A percentile compares a stretch with the other conserved stretches of the same genome.
Evolutionary conservation across 2,329 filamentous ascomycete genomes (phyloP).

Genomic region (Blastomyces gilchristii): DNA sequence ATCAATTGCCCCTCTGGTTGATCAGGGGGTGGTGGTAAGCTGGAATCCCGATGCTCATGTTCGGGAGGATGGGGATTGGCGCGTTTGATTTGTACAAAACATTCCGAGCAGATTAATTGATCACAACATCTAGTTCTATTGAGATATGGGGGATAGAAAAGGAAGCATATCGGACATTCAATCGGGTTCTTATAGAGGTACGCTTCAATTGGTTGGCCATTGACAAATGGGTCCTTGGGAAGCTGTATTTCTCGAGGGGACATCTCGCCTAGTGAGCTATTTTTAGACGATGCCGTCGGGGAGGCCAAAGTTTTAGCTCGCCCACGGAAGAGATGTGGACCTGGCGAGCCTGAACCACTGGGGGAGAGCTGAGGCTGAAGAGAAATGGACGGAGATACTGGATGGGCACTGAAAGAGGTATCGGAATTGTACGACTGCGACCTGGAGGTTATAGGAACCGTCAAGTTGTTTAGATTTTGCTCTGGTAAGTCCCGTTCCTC

Average conservation of each 20-base stretch:
- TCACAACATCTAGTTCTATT: conserved; percentile 94
- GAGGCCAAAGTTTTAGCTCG: conserved; percentile 83
- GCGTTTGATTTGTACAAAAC: conserved; percentile 96
- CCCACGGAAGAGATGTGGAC: conserved; percentile 59
- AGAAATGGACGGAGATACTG: conserved; percentile 42
- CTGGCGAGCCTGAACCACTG: conserved; percentile 39
- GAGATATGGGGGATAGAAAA: conserved; percentile 88
- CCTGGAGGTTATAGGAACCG: conserved; percentile 65
- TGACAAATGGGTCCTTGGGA: conserved; percentile 75
- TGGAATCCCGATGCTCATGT: conserved; percentile 46
- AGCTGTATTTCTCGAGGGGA: conserved; percentile 67
- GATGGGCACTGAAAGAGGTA: conserved; percentile 52
- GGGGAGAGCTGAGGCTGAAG: conserved; percentile 33
- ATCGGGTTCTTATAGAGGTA: conserved; percentile 82
- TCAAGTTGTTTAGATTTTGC: conserved; percentile 59
- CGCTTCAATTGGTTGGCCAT: conserved; percentile 87
- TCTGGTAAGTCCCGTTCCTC: conserved; percentile 43
- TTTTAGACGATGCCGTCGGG: conserved; percentile 64
- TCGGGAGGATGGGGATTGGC: conserved; percentile 84
- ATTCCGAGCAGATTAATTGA: conserved; percentile 94
- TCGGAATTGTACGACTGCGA: conserved; percentile 75
- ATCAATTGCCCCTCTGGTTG: conserved; percentile 56
- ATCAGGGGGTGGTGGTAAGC: conserved; percentile 28
- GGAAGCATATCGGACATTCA: conserved; percentile 93
- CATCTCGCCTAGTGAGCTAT: conserved; percentile 61